Base-by-base conservation (phyloP, 345 rosid genomes). In the Ricinus communis region DNA sequence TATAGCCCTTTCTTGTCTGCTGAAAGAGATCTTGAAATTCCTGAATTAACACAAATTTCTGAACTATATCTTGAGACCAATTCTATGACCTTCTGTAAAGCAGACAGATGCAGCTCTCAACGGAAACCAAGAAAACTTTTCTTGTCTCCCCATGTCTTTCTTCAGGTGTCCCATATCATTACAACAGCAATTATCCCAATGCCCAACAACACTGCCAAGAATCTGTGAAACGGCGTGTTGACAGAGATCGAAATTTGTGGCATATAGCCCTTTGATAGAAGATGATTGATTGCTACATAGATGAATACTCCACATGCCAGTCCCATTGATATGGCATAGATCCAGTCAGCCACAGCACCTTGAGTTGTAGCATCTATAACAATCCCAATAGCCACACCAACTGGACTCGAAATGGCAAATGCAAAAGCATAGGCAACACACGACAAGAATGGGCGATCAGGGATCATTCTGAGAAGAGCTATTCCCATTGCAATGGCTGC, bases 401-500 rank as follows among this genome's bases (percentile, higher is more conserved):
- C 24, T 0, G 98, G 95, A 67, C 88, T 93, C 0, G 98, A 93
- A 66, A 93, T 78, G 47, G 95, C 97, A 38, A 89, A 93, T 0
- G 95, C 85, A 45, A 90, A 90, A 0, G 93, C 88, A 11, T 93
- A 93, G 8, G 83, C 84, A 28, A 66, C 56, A 1, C 90, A 68
- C 0, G 93, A 89, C 11, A 86, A 33, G 21, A 89, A 65, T 28
- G 97, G 93, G 52, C 95, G 91, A 38, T 85, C 74, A 0, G 91
- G 98, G 59, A 89, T 81, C 85, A 79, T 90, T 19, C 93, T 85
- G 2, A 89, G 93, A 14, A 90, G 89, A 60, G 95, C 89, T 50
- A 90, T 93, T 15, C 97, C 98, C 95, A 90, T 90, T 11, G 97
- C 93, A 18, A 90, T 74, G 0, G 97, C 97, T 45, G 98, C 98